phyloP scores from a whole-genome alignment of 2,329 filamentous ascomycete genomes.

The Fusarium luffae region DNA sequence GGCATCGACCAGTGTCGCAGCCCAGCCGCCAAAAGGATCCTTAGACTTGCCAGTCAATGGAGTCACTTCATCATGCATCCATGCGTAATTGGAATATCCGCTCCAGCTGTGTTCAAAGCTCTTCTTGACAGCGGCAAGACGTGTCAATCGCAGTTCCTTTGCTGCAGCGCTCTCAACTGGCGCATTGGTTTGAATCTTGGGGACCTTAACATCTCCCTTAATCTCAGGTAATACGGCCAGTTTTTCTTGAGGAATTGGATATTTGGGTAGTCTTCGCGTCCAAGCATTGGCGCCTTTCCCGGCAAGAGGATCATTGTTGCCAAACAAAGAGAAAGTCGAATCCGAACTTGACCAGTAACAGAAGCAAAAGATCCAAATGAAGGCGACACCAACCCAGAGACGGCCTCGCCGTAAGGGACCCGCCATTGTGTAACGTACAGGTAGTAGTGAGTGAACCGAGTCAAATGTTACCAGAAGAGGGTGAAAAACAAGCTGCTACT shows the following conservation, averaged over 20 bases:
- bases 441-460: slow-evolving; percentile 14
- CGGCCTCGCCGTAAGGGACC: slow-evolving; percentile 40
- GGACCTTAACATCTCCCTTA: slow-evolving; percentile 37
- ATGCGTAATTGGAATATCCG: slow-evolving; percentile 70
- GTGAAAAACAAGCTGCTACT: slow-evolving; percentile 17
- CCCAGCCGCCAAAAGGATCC: slow-evolving; percentile 72
- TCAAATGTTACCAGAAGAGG: slow-evolving; percentile 14
- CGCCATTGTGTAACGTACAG: slow-evolving; percentile 27
- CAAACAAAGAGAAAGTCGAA: slow-evolving; percentile 29
- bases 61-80: slow-evolving; percentile 70
- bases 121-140: slow-evolving; percentile 58
- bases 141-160: slow-evolving; percentile 50
- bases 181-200: slow-evolving; percentile 47
- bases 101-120: slow-evolving; percentile 67
- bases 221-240: slow-evolving; percentile 51
- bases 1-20: slow-evolving; percentile 71
- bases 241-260: slow-evolving; percentile 42
- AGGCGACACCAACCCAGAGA: slow-evolving; percentile 42
- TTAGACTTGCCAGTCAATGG: slow-evolving; percentile 63
- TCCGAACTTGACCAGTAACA: slow-evolving; percentile 40
- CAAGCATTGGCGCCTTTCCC: slow-evolving; percentile 41
- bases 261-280: slow-evolving; percentile 37
- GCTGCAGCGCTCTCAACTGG: slow-evolving; percentile 47
- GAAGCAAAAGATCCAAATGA: slow-evolving; percentile 42
- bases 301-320: slow-evolving; percentile 36